phyloP scores from a whole-genome alignment of 2,329 filamentous ascomycete species.

The Xylaria multiplex region DNA sequence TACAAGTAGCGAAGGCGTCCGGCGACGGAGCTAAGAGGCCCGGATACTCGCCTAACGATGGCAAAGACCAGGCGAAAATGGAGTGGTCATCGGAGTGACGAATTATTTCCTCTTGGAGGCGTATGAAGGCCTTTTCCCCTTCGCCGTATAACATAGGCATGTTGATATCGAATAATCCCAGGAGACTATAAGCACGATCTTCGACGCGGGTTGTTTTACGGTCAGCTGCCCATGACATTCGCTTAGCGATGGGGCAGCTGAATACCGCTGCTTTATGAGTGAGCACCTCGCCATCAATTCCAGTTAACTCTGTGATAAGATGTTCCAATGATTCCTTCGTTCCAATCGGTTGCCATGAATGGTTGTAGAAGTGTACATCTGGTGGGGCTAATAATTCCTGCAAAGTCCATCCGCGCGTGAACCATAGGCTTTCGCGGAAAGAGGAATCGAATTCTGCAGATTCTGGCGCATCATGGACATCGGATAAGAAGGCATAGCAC shows the following conservation, averaged over 20 bases:
- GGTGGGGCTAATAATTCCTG: constrained; percentile 24
- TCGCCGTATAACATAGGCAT: constrained; percentile 32
- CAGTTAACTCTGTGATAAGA: constrained; percentile 36
- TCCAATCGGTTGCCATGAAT: constrained; percentile 45
- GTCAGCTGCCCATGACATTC: constrained; percentile 30
- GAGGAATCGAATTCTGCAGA: background rate
- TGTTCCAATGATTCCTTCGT: constrained; percentile 37
- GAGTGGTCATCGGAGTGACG: constrained; percentile 13
- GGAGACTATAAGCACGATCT: constrained; percentile 27
- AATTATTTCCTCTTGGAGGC: constrained; percentile 28
- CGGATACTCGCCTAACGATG: background rate
- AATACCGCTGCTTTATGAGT: background rate
- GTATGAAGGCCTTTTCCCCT: constrained; percentile 22
- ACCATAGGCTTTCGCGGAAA: constrained; percentile 11
- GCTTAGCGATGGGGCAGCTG: constrained; percentile 38
- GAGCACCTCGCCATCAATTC: constrained; percentile 40
- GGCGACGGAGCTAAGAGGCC: background rate
- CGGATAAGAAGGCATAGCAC: constrained; percentile 20
- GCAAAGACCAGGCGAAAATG: constrained; percentile 18
- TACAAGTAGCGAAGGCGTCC: background rate
- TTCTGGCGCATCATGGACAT: background rate
- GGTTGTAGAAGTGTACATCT: constrained; percentile 45
- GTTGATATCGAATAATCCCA: constrained; percentile 27
- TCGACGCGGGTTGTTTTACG: constrained; percentile 22
- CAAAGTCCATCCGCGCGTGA: constrained; percentile 25